Base-by-base conservation (phyloP, 371 early-diverging fungal species). In the Smittium mucronatum region DNA sequence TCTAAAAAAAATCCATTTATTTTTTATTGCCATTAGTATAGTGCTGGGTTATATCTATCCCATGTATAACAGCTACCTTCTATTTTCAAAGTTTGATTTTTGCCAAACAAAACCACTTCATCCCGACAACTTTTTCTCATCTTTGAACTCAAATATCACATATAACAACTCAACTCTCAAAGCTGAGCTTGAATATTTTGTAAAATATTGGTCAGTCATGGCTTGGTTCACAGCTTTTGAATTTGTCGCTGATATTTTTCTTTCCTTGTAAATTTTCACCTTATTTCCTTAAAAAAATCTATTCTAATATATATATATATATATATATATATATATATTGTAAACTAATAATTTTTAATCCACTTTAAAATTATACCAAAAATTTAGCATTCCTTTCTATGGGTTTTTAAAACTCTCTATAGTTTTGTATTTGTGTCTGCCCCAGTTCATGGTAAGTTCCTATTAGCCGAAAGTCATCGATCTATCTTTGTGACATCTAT, bases 131-230 rank as follows among this genome's bases (percentile, higher is more conserved):
- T 67, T 67, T 31, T 31, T 67, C 67, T 36, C 35, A 34, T 26
- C 2, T 16, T 64, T 64, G 16, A 8, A 5, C 25, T 17, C 30
- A 2, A 29, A 17, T 30, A n/a, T 36, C 25, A 28, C 57, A 1
- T 67, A 26, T 26, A 59, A 59, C 5, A 67, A 67, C 47, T 35
- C 28, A 5, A 34, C 30, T 17, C 25, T 17, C 1, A 35, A 35
- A 35, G 34, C 15, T 11, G 67, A 67, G 28, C 15, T 58, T 11
- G 28, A 64, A 64, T 35, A 25, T 25, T 57, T 25, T 28, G 28
- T 69, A 2, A 64, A 69, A 60, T 69, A 69, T 30, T 69, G 69
- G 69, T 58, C 58, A 2, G 69, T 69, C 1, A 58, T 69, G 36
- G 69, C 69, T 26, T 69, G 69, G 63, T 69, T 58, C 36, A 69